These are phyloP conservation scores for Aspergillus uvarum DNA, from an alignment of 2,329 filamentous ascomycete genomes.

Conservation along the genomic window DNA sequence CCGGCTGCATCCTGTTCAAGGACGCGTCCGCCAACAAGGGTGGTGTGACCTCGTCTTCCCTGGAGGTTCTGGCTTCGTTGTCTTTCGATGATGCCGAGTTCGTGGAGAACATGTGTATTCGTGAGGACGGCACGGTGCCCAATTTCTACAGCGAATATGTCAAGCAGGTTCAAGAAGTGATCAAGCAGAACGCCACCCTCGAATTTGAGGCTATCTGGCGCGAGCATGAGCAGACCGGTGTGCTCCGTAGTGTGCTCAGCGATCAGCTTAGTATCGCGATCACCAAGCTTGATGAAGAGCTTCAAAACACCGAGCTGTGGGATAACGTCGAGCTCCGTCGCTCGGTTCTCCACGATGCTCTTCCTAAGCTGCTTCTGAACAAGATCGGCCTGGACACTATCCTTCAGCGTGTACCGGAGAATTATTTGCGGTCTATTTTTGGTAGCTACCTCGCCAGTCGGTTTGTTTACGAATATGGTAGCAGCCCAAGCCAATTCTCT, in stretches of 20 bases:
- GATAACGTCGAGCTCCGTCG: conserved; percentile 73
- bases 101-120: conserved; percentile 88
- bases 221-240: conserved; percentile 79
- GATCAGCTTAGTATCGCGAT: conserved; percentile 90
- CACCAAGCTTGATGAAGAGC: conserved; percentile 92
- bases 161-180: conserved; percentile 83
- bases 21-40: conserved; percentile 98
- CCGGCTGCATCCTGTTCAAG: conserved; percentile 95
- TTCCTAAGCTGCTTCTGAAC: conserved; percentile 78
- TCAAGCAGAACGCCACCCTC: conserved; percentile 84
- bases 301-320: conserved; percentile 93
- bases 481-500: conserved; percentile 89
- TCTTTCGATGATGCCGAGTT: conserved; percentile 92
- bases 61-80: conserved; percentile 90
- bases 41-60: conserved; percentile 93
- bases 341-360: conserved; percentile 77
- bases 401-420: conserved; percentile 81
- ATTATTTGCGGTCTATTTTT: conserved; percentile 92
- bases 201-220: conserved; percentile 99
- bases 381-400: conserved; percentile 92
- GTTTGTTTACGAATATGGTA: conserved; percentile 95
- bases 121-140: conserved; percentile 72
- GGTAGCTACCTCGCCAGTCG: conserved; percentile 92
- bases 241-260: conserved; percentile 79
- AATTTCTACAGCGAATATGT: conserved; percentile 94